A percentile compares a stretch with the other conserved stretches of the same genome.
Evolutionary conservation across 2,329 filamentous ascomycete genomes (phyloP).

Genomic region (Colletotrichum sp.): DNA sequence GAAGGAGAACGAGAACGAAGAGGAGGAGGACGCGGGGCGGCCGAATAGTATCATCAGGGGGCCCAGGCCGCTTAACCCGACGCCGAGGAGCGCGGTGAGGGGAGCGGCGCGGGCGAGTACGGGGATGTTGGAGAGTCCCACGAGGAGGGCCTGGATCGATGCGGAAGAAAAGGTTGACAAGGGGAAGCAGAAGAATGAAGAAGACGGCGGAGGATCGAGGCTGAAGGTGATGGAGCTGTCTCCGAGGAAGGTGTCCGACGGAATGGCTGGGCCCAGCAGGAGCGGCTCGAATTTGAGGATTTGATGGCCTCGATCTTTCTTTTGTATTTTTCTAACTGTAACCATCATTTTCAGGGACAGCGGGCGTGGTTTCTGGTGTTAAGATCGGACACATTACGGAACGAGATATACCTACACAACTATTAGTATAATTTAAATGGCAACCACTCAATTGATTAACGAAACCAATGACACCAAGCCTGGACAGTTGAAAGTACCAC

Average conservation of each 20-base stretch:
- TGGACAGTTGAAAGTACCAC: accelerated
- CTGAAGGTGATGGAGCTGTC: slow-evolving; percentile 50
- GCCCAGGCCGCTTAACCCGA: neutral
- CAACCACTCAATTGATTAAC: neutral
- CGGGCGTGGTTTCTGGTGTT: neutral
- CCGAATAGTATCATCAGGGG: neutral
- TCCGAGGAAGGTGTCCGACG: slow-evolving; percentile 42
- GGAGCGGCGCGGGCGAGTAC: neutral
- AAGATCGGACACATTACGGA: neutral
- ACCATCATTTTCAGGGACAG: neutral
- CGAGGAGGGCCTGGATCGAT: neutral
- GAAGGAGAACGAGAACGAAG: neutral
- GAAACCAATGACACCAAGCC: neutral
- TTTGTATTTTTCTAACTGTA: neutral
- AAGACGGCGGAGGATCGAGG: slow-evolving; percentile 40
- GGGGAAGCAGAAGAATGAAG: slow-evolving; percentile 18
- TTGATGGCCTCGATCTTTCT: slow-evolving; percentile 24
- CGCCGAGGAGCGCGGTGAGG: slow-evolving; percentile 3
- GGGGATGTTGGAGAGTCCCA: neutral
- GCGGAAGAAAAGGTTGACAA: neutral
- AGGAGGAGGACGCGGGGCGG: neutral
- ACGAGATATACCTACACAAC: neutral
- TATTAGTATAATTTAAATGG: neutral
- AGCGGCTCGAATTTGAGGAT: slow-evolving; percentile 28
- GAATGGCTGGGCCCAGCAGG: slow-evolving; percentile 22